Evolutionary conservation across 257 asterid genomes (phyloP).

Genomic region (Ajuga chamaepitys): DNA sequence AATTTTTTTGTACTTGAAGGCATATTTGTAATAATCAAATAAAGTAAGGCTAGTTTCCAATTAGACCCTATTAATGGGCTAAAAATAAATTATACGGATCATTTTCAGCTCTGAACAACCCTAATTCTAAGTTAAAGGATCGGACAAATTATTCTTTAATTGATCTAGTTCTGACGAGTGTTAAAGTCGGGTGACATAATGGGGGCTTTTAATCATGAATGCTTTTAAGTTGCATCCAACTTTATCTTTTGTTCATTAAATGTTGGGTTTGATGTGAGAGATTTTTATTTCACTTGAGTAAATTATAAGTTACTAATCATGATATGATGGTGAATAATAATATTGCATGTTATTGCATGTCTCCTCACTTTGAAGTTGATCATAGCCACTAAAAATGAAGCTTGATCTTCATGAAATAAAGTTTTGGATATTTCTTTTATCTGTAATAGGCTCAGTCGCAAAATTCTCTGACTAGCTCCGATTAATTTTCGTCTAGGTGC

Average conservation of each 20-base stretch:
- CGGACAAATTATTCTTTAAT: too few relatives aligned
- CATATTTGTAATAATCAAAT: too few relatives aligned
- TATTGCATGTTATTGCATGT: not conserved
- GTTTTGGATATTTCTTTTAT: too few relatives aligned
- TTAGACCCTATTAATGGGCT: too few relatives aligned
- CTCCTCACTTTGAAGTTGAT: not conserved
- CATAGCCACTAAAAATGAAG: not conserved
- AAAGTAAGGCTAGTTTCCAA: too few relatives aligned
- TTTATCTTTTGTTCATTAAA: conserved; percentile 5
- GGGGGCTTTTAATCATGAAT: not conserved
- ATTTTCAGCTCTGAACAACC: too few relatives aligned
- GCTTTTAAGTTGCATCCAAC: conserved; percentile 1
- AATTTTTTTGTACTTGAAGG: too few relatives aligned
- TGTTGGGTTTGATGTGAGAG: not conserved
- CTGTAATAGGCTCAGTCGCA: too few relatives aligned
- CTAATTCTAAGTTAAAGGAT: too few relatives aligned
- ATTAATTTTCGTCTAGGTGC: too few relatives aligned
- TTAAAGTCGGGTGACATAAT: not conserved
- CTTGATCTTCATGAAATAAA: not conserved
- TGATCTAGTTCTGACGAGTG: not conserved
- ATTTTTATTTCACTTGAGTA: not conserved
- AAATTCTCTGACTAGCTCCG: too few relatives aligned
- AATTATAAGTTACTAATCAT: not conserved
- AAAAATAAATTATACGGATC: too few relatives aligned
- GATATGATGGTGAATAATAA: not conserved